Base-by-base conservation (phyloP, 139 green algal species). In the Microglena sp. region DNA sequence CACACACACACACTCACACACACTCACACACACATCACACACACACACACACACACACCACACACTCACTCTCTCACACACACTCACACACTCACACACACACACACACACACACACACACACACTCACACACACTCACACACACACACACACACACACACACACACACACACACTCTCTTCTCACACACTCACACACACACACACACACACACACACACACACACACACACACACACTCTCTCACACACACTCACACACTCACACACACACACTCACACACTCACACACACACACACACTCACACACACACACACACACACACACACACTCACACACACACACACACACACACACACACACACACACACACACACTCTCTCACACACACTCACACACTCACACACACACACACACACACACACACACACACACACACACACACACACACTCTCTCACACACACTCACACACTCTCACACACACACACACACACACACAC, bases 291-390 rank as follows among this genome's bases (percentile, higher is more conserved):
- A 50, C 40, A 50, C 40, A 50, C 40, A 50, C 18, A 18, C 40
- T 50, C 40, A 50, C 18, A 11, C 11, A 24, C 40, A 50, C 40
- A 50, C 40, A 50, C 40, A 50, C 40, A 50, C 40, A 18, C 40
- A 50, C 40, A 50, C 40, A 50, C 40, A 50, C 40, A 50, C 40
- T 11, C 40, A 50, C 40, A 50, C 40, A 50, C 40, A 50, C 40
- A 50, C 40, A 50, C 18, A 11, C 40, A 50, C 40, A 50, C 40
- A 50, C 40, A 50, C 40, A 50, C 40, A 50, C 40, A 50, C 40
- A 18, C 40, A 50, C 15, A 18, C 15, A 11, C 15, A 18, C 11
- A 50, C 11, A 18, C 18, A 18, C 40, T 24, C 18, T 11, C 40
- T 50, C 40, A 50, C 18, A 11, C 11, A 24, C 40, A 50, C 40